Base-by-base conservation (phyloP, 345 rosid genomes). In the Acer negundo region DNA sequence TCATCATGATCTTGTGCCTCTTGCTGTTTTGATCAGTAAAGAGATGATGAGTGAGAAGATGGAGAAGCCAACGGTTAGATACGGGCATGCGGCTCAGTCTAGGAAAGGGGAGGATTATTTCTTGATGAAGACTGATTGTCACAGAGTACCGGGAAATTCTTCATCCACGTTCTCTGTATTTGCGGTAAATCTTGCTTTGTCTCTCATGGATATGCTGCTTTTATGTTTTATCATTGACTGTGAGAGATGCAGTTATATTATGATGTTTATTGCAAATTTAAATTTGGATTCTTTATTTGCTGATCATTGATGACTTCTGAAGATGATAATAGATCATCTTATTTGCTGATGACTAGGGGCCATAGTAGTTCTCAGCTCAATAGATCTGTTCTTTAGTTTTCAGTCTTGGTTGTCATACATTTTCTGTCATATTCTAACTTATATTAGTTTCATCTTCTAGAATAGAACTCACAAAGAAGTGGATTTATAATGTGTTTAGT, bases 31-130 rank as follows among this genome's bases (percentile, higher is more conserved):
- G 86, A 83, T 92, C 69, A 87, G 85, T 82, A 86, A 85, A 82
- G 97, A 94, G 78, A 83, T 86, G 76, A 90, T 59, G 68, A 87
- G 64, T 65, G 97, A 92, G 85, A 95, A 88, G 85, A 80, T 93
- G 90, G 97, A 92, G 89, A 93, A 86, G 82, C 97, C 98, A 15
- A 83, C 83, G 75, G 79, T 95, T 53, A 84, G 87, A 77, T 86
- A 61, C 55, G 95, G 97, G 3, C 86, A 84, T 11, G 94, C 97
- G 10, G 95, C 93, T 77, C 98, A 90, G 82, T 88, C 95, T 78
- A 90, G 85, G 75, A 95, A 95, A 84, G 97, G 97, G 69, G 98
- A 93, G 81, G 98, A 95, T 85, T 91, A 87, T 78, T 85, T 88
- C 84, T 86, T 91, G 77, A 82, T 91, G 56, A 93, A 91, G 79